Conservation (phyloP, 805 yeast genomes). For the Phaffomyces opuntiae region DNA sequence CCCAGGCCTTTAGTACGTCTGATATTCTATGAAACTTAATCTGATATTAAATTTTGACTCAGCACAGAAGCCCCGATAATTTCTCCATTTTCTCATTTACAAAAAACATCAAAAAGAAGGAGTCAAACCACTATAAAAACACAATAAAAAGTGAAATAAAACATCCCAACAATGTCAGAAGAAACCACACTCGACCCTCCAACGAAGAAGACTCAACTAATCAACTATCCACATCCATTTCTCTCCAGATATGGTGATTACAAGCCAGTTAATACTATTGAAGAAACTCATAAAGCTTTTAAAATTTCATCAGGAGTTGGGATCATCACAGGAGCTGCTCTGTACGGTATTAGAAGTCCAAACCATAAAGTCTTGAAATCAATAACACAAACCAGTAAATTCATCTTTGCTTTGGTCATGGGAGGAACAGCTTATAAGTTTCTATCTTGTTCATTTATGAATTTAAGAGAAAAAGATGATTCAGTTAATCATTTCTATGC, state of each 20-base stretch:
- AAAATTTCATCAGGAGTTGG: slow-evolving; percentile 39
- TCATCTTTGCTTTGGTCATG: slow-evolving; percentile 39
- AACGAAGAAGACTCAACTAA: slow-evolving; percentile 3
- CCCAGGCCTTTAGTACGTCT: too few relatives aligned
- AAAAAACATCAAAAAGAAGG: too few relatives aligned
- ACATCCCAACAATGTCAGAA: not conserved
- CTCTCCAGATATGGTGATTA: slow-evolving; percentile 35
- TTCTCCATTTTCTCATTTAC: too few relatives aligned
- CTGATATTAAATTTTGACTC: too few relatives aligned
- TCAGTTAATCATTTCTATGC: slow-evolving; percentile 50
- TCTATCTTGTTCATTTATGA: slow-evolving; percentile 40
- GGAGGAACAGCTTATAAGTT: slow-evolving; percentile 42
- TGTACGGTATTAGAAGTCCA: slow-evolving; percentile 37
- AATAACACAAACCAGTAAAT: slow-evolving; percentile 18
- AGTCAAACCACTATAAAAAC: too few relatives aligned
- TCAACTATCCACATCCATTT: slow-evolving; percentile 18
- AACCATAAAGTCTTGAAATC: slow-evolving; percentile 32
- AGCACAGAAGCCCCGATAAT: too few relatives aligned
- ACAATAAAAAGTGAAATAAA: too few relatives aligned
- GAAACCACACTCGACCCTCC: slow-evolving; percentile 2
- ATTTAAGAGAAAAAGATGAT: slow-evolving; percentile 57
- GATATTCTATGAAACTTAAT: too few relatives aligned
- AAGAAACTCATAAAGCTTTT: slow-evolving; percentile 40
- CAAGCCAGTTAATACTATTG: slow-evolving; percentile 50
- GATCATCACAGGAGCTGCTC: slow-evolving; percentile 41